Base-by-base conservation (phyloP, 75 land plant species). In the Gnetum montanum region DNA sequence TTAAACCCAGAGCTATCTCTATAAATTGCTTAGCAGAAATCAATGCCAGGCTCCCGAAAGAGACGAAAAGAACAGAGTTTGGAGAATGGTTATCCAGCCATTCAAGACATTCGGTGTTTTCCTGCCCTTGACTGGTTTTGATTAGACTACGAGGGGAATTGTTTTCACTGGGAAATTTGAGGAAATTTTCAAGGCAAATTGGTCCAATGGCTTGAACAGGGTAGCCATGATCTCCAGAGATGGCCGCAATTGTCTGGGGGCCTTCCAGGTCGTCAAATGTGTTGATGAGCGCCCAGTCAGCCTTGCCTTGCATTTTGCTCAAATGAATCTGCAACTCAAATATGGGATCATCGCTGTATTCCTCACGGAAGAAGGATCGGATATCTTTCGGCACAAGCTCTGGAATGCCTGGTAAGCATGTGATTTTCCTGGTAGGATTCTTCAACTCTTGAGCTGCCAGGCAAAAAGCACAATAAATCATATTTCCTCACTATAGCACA, bases 1-100 rank as follows among this genome's bases (percentile, higher is more conserved):
- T 44, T 1, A 69, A 31, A 2, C 69, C 72, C 10, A 25, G 13
- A 2, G 36, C 54, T 37, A 69, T 12, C 20, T 69, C 72, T 1
- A 20, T 13, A 8, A 55, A 6, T 30, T 69, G 72, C 15, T 7
- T 23, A 4, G 10, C 16, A 26, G 72, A 64, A 8, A 57, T 28
- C 13, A 33, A 24, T 30, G 48, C 54, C 1, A 46, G 10, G 54
- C 72, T 69, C 0, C 72, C 72, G 15, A 69, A 69, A n/a, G 72
- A 52, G 15, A 69, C 35, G 23, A 43, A 69, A 6, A 56, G 31
- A 25, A 64, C 49, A 4, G 61, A 66, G 0, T 31, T 18, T 2
- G 64, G 63, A 5, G 37, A 18, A 11, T 31, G 69, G 0, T 22
- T 41, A n/a, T 66, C 69, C 2, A 66, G 66, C 69, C 69, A 66